Percentiles rank a stretch among this genome's conserved stretches.
Evolutionary conservation across 1,284 basidiomycete genomes (phyloP).

Genomic region (Sphaerobolus stellatus): DNA sequence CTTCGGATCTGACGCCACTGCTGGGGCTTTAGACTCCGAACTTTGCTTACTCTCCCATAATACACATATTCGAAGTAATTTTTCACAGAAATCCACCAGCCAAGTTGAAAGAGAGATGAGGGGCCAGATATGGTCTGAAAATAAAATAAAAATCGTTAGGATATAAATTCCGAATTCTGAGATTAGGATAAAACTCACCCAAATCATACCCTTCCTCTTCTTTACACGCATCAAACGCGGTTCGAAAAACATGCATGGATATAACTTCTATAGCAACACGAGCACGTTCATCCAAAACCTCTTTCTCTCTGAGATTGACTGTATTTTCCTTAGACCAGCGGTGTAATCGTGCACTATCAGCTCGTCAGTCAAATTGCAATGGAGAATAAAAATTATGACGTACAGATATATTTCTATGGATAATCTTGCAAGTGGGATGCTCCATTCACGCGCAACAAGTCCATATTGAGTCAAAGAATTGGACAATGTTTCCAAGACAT

Average conservation of each 20-base stretch:
- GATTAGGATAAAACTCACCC: constrained; percentile 34
- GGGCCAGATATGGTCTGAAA: constrained; percentile 66
- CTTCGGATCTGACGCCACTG: no score
- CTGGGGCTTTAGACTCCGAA: no score
- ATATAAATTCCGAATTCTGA: no score
- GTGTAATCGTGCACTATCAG: no score
- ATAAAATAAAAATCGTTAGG: constrained; percentile 13
- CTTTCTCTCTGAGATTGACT: no score
- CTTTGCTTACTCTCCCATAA: no score
- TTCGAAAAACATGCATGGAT: constrained; percentile 56
- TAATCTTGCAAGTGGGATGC: constrained; percentile 52
- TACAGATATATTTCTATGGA: constrained; percentile 59
- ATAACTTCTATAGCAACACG: constrained; percentile 60
- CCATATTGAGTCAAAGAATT: neutral
- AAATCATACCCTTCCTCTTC: constrained; percentile 64
- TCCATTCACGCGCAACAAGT: constrained; percentile 18
- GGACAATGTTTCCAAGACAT: neutral
- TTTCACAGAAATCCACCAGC: constrained; percentile 60
- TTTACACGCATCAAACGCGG: constrained; percentile 63
- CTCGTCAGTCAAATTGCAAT: no score
- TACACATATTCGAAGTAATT: constrained; percentile 62
- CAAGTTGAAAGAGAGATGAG: constrained; percentile 59
- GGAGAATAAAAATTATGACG: constrained; percentile 16
- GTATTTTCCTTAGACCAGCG: no score
- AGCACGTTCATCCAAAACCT: constrained; percentile 47